Base-by-base conservation (phyloP, 352 stramenopile species). In the Globisporangium recalcitrans region DNA sequence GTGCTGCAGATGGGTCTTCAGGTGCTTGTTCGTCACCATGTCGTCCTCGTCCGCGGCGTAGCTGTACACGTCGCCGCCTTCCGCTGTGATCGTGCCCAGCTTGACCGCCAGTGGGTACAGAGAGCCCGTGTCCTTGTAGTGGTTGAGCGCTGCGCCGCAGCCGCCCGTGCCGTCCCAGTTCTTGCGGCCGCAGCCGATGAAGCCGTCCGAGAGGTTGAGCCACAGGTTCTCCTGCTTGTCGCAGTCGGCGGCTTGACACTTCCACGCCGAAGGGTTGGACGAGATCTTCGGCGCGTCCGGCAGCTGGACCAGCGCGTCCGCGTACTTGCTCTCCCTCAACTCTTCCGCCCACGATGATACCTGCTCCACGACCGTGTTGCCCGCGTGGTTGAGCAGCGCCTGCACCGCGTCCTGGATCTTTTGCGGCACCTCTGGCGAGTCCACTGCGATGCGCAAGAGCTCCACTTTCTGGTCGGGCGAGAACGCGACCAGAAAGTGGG, bases 141-240 rank as follows among this genome's bases (percentile, higher is more conserved):
- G 97, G 65, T 95, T 87, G 42, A 99, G 72, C 4, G 97, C 97
- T 11, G 96, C 96, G 58, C 98, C 97, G 51, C 96, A 98, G 5
- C 97, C 97, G 52, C 95, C 96, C 10, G 91, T 95, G 14, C 97
- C 97, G 68, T 99, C 97, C 94, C 95, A 99, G 70, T 99, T 98
- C 73, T 95, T 77, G 47, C 87, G 72, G 0, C 87, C 87, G 59
- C 85, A 95, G 22, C 87, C 87, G 70, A 95, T 90, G 70, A 78
- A 93, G 11, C 87, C 87, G 64, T 94, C 85, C 32, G 88, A 98
- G 10, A 99, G 78, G 74, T 99, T 99, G 24, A 99, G 73, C 98
- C 97, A 99, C 34, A 99, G 69, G 78, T 99, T 99, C 61, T 99
- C 92, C 13, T 87, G 95, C 69, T 97, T 96, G 49, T 97, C 97